Evolutionary conservation across 2,329 filamentous ascomycete species (phyloP), one percentile per base, ranked within the genome.

Genomic region (Sporothrix phasma): DNA sequence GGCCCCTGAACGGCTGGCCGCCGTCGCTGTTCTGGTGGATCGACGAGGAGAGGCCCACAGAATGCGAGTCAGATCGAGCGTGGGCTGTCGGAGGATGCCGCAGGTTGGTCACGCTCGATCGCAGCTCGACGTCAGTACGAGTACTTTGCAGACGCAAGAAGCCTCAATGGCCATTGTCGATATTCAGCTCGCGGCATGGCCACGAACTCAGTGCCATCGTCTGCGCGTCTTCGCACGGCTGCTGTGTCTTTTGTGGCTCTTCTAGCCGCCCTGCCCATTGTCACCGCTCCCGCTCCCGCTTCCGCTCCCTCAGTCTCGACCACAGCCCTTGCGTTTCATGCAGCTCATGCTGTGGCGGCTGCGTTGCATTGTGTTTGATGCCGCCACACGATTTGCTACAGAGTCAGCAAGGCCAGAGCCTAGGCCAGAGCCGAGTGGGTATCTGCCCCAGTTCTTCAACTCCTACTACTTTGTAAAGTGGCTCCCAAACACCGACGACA

Each of bases 321-420:
- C n/a, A n/a, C n/a, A n/a, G n/a, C 43, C 58, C 58, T 47, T 31
- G 31, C 56, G 58, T 61, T 61, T 61, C 58, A 61, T 61, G 26
- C 41, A 29, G 39, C 56, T 59, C 39, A 43, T 59, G 56, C 56
- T 59, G 56, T n/a, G 56, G 56, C 56, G 39, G 39, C 17, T 45
- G 56, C 24, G 39, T 59, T 59, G 56, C 56, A 59, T 45, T 59
- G 37, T 29, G 54, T 22, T 2, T 24, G 54, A 58, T 58, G 54
- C 37, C 24, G 37, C 54, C 11, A 43, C 37, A 7, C 22, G 24
- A 17, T 26, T 43, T 60, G 56, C 56, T 45, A 24, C 56, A 45
- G 41, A 46, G 29, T 24, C 29, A 19, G 29, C 17, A n/a, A n/a
- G n/a, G n/a, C n/a, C n/a, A n/a, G n/a, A n/a, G n/a, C n/a, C n/a